phyloP scores from a whole-genome alignment of 305 asterid species.

The Fraxinus sp. region DNA sequence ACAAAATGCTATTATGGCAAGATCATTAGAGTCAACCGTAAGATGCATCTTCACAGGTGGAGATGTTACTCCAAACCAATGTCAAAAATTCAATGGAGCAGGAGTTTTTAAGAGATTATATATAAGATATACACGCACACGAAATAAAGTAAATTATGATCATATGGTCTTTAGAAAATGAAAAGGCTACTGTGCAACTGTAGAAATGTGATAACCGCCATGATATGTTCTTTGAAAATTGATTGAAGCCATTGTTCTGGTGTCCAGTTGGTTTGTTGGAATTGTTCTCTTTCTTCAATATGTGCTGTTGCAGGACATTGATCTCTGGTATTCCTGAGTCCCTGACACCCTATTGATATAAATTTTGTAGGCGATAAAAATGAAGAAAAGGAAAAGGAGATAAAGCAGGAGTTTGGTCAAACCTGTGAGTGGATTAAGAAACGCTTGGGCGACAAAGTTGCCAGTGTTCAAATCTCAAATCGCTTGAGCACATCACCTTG shows the following conservation, averaged over 20 bases:
- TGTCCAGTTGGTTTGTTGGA: not conserved
- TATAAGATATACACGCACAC: not conserved
- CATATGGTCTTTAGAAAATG: not conserved
- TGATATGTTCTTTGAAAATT: not conserved
- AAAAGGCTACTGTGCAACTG: not conserved
- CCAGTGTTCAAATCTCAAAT: slow-evolving; percentile 85
- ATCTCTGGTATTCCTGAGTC: slow-evolving; percentile 7
- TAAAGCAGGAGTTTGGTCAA: slow-evolving; percentile 84
- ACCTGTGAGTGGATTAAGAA: slow-evolving; percentile 93
- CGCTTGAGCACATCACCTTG: slow-evolving; percentile 95
- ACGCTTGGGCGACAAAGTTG: slow-evolving; percentile 72
- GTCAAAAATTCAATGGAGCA: not conserved
- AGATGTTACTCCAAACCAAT: not conserved
- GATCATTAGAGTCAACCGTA: not conserved
- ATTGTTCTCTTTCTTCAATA: not conserved
- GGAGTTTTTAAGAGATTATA: not conserved
- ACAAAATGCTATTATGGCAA: not conserved
- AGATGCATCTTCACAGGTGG: not conserved
- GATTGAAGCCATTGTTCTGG: not conserved
- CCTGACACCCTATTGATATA: slow-evolving; percentile 12
- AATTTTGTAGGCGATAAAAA: slow-evolving; percentile 71
- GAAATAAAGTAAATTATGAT: not conserved
- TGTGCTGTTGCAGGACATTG: not conserved
- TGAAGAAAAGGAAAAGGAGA: slow-evolving; percentile 74
- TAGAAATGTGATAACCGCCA: not conserved